Base-by-base conservation (phyloP, 2,329 filamentous ascomycete species). In the Colletotrichum higginsianum region DNA sequence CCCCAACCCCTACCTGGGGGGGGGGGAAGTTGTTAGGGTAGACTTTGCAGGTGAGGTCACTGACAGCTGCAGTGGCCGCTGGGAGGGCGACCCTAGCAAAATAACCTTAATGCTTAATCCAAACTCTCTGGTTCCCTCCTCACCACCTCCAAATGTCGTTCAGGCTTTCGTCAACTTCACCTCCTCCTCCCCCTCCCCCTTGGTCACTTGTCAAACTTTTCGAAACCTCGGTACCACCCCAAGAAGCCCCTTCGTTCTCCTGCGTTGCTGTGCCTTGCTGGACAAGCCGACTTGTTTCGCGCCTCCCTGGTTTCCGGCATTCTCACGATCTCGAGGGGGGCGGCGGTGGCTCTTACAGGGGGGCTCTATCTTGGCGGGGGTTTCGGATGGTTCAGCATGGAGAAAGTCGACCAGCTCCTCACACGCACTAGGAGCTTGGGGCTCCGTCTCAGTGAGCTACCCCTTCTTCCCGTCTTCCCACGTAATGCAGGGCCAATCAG, bases 61-160 rank as follows among this genome's bases (percentile, higher is more conserved):
- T 67, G 65, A 57, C 57, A 44, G 30, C 21, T 44, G 8, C 42
- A 4, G 15, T 40, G 44, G 42, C n/a, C 38, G 46, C 38, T 4
- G 42, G 8, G 60, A 15, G 23, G 42, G 47, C 42, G 26, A 66
- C 44, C 64, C 64, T 46, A 18, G 58, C 21, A 30, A 67, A 71
- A 62, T 62, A 71, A 71, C 67, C 67, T 71, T 71, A 71, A 71
- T 71, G 67, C 67, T 67, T 67, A 71, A 71, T 44, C 44, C 57
- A 52, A 71, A 71, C 64, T 67, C 58, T 62, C 26, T 26, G 64
- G 42, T 50, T 40, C 1, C 38, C 26, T 26, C 26, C 26, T 26
- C 26, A 26, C 26, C 26, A n/a, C 8, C 35, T 60, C 61, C 30
- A 42, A 61, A 26, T 26, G 3, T 26, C 26, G 26, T 1, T 4